phyloP scores from a whole-genome alignment of 1,139 yeast genomes.

The Zygoascus sp. region DNA sequence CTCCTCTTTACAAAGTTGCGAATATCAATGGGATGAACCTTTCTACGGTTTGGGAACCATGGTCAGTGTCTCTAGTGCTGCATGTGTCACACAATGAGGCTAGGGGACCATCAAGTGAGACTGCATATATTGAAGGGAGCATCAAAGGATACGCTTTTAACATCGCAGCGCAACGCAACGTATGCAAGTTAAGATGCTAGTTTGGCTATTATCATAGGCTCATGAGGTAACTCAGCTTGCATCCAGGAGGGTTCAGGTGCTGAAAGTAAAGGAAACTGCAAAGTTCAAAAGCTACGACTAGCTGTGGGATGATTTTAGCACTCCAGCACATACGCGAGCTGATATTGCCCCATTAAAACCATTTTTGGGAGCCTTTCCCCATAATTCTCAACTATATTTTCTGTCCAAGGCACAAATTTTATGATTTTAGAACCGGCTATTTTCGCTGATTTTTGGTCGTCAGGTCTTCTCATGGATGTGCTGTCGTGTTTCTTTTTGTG shows the following conservation, averaged over 20 bases:
- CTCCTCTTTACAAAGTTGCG: background rate
- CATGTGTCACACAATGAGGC: background rate
- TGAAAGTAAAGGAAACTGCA: background rate
- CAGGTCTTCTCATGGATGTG: too few relatives aligned
- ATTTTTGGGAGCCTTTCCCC: too few relatives aligned
- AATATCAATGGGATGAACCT: background rate
- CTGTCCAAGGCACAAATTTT: too few relatives aligned
- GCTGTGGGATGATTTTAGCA: too few relatives aligned
- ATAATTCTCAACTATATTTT: too few relatives aligned
- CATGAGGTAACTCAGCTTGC: background rate
- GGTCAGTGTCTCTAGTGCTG: background rate
- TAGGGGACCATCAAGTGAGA: background rate
- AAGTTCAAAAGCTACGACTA: too few relatives aligned
- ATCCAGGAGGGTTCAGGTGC: background rate
- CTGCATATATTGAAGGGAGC: constrained; percentile 6
- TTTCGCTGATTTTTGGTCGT: too few relatives aligned
- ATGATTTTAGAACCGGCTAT: too few relatives aligned
- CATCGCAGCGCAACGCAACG: background rate
- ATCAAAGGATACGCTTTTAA: background rate
- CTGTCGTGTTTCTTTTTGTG: too few relatives aligned
- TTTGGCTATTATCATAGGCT: background rate
- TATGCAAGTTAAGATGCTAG: background rate
- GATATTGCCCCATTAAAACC: too few relatives aligned
- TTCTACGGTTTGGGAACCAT: background rate
- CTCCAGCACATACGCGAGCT: too few relatives aligned